These are phyloP conservation scores for Zangia roseola DNA, from an alignment of 768 basidiomycete genomes.

Conservation along the genomic window DNA sequence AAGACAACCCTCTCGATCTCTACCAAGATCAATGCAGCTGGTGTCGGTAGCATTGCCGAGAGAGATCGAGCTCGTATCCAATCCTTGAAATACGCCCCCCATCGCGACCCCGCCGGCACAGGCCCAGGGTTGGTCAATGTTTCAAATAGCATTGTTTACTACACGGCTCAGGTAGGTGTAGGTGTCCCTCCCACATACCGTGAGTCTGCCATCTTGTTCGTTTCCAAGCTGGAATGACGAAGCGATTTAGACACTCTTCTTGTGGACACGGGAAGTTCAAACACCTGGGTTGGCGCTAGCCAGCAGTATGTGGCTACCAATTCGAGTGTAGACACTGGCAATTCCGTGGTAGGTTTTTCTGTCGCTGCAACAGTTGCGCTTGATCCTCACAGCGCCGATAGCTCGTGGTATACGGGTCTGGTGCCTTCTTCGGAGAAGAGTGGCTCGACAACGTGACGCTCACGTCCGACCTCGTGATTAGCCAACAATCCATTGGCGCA, in stretches of 20 bases:
- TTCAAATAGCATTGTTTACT: slow-evolving; percentile 25
- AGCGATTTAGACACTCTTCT: slow-evolving; percentile 24
- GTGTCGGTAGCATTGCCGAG: slow-evolving; percentile 13
- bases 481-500: slow-evolving; percentile 36
- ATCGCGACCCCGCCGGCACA: background rate
- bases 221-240: background rate
- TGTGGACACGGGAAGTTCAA: slow-evolving; percentile 33
- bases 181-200: slow-evolving; percentile 25
- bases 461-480: slow-evolving; percentile 1
- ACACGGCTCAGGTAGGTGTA: slow-evolving; percentile 28
- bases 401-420: background rate
- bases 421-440: slow-evolving; percentile 13
- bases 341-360: slow-evolving; percentile 16
- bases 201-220: slow-evolving; percentile 7
- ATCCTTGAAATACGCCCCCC: slow-evolving; percentile 5
- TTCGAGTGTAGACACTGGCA: slow-evolving; percentile 17
- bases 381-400: slow-evolving; percentile 7
- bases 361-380: background rate
- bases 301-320: slow-evolving; percentile 13
- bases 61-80: slow-evolving; percentile 23
- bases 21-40: slow-evolving; percentile 11
- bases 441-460: slow-evolving; percentile 18
- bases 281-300: slow-evolving; percentile 31
- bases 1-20: slow-evolving; percentile 17
- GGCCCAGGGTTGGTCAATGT: slow-evolving; percentile 1